These are phyloP conservation scores for Pseudogymnoascus sp. DNA, from an alignment of 2,329 filamentous ascomycete species.

Conservation along the genomic window DNA sequence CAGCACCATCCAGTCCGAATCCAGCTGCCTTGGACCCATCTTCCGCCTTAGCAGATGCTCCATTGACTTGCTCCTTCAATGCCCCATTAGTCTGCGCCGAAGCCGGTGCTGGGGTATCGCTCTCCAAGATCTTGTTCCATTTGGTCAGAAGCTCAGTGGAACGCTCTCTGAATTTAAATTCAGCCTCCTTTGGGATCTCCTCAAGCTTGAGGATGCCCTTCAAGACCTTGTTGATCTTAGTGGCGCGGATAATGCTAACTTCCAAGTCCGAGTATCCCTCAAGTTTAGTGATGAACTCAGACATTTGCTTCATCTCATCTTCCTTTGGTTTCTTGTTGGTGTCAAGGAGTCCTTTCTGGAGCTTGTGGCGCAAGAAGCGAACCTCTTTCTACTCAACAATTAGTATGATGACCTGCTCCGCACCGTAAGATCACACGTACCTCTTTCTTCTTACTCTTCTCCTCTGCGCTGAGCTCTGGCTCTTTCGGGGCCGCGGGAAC, in stretches of 20 bases:
- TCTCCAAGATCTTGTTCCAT: constrained; percentile 78
- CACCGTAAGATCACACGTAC: constrained; percentile 30
- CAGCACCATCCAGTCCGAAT: constrained; percentile 19
- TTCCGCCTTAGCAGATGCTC: constrained; percentile 26
- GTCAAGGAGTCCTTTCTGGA: constrained; percentile 88
- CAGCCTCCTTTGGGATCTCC: constrained; percentile 74
- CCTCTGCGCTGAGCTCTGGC: constrained; percentile 48
- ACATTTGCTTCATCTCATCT: constrained; percentile 72
- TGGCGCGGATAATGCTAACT: constrained; percentile 76
- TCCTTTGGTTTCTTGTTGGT: constrained; percentile 78
- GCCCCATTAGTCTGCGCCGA: constrained; percentile 23
- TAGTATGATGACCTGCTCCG: constrained; percentile 21
- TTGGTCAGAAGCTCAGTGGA: constrained; percentile 71
- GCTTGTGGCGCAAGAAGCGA: constrained; percentile 86
- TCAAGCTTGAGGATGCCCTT: constrained; percentile 87
- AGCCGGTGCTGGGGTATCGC: constrained; percentile 39
- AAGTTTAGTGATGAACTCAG: constrained; percentile 64
- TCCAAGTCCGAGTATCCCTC: constrained; percentile 46
- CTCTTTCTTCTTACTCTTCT: constrained; percentile 51
- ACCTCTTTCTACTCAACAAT: constrained; percentile 55
- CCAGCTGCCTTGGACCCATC: constrained; percentile 22
- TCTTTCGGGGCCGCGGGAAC: constrained; percentile 42
- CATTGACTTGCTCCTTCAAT: constrained; percentile 33
- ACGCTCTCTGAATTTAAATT: constrained; percentile 80
- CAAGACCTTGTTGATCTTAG: constrained; percentile 98